Base-by-base conservation (phyloP, 306 rosid genomes). In the Medicago lupulina region DNA sequence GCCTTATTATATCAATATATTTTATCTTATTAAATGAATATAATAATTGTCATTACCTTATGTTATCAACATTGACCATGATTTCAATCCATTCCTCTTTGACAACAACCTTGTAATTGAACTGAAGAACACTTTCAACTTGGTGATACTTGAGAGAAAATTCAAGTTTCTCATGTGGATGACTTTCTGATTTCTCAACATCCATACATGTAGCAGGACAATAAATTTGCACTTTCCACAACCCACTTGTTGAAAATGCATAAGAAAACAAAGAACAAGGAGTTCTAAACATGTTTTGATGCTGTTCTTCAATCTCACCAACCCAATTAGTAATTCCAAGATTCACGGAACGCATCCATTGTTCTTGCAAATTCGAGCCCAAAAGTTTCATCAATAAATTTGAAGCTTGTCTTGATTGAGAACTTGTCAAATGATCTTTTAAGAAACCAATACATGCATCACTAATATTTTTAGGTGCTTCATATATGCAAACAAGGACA, bases 281-380 rank as follows among this genome's bases (percentile, higher is more conserved):
- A 38, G 92, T 88, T 66, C 75, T 79, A 25, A 88, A 79, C 11
- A 31, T 54, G 61, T 63, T 76, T 7, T 68, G 23, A 68, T 46
- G 8, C 7, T 64, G 49, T 16, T 64, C 49, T 80, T 84, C 86
- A 0, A 70, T 69, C 73, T 90, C 98, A 19, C 61, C 85, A 71
- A 78, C 84, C 96, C 93, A 87, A 71, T 85, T 94, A 7, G 96
- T 94, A 5, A 94, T 74, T 2, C 89, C 93, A 17, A 94, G 87
- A 70, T 94, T 92, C 79, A 90, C 5, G 7, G 98, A 94, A 53
- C 98, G 85, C 96, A 95, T 95, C 97, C 98, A 95, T 21, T 76
- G 87, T 68, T 90, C 96, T 63, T 90, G 92, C 34, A 92, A 59
- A 67, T 95, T 95, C 0, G 97, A 90, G 1, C 98, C 98, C 59